Evolutionary conservation across 1,284 basidiomycete species (phyloP), one percentile per base, ranked within the genome.

Genomic region (Tetrapyrgos nigripes): DNA sequence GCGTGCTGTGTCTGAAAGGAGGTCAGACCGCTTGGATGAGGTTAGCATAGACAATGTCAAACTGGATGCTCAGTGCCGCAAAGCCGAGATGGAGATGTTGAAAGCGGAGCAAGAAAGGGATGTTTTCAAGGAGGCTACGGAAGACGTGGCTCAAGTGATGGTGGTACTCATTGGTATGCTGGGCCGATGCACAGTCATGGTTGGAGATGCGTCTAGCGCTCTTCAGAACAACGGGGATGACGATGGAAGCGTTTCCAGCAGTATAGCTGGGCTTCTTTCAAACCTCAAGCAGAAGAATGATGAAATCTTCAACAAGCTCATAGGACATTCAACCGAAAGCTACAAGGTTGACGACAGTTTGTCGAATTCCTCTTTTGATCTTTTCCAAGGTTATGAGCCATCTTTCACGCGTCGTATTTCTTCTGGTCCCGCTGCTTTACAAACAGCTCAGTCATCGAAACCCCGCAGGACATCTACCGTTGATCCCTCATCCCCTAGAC

Each of bases 11-110:
- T 88, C 89, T 50, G 90, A 94, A 69, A 82, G 93, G 50, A 86
- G 83, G 56, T 92, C 91, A 21, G 91, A 93, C 62, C 87, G 88
- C 64, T 77, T 95, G 47, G 93, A 96, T 65, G 87, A 90, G n/a
- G 71, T 84, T 26, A 85, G 84, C 61, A 72, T 87, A 17, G 89
- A 91, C 57, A 89, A 86, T 60, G 78, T 97, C 67, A 89, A 87
- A 67, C 81, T 91, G 11, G 86, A 93, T 58, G 88, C 91, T 1
- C 80, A 82, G 53, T 82, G 80, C 66, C 82, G 85, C 62, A 87
- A 85, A 68, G 82, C 86, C 0, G 89, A 93, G 67, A 86, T 96
- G 76, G 92, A 93, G 60, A 81, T 79, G 44, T 76, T 84, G 31
- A 89, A 89, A 69, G 83, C 88, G 0, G 86, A 91, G 67, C 86